Percentiles rank a stretch among this genome's conserved stretches.
Evolutionary conservation across 306 rosid species (phyloP).

Genomic region (Quercus suber): DNA sequence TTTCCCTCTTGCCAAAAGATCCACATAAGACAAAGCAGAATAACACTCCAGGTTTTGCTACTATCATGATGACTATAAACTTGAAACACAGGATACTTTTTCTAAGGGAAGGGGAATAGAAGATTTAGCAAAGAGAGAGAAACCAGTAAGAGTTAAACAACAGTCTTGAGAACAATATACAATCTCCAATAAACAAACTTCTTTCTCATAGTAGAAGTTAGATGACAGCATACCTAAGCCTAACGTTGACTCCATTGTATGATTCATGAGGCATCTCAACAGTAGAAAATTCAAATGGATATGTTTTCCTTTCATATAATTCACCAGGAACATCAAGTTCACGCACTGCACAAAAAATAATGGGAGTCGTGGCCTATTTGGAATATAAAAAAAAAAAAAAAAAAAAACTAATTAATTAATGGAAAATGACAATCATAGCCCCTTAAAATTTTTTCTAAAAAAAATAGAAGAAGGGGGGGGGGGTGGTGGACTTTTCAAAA

Average conservation of each 20-base stretch:
- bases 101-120: too few species aligned
- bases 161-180: too few species aligned
- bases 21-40: not conserved
- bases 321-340: constrained; percentile 46
- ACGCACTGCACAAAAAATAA: constrained; percentile 29
- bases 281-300: constrained; percentile 34
- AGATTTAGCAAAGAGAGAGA: too few species aligned
- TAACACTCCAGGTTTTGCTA: not conserved
- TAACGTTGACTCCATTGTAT: constrained; percentile 39
- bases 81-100: too few species aligned
- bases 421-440: constrained; percentile 1
- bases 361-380: not conserved
- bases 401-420: not conserved
- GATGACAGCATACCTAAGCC: constrained; percentile 33
- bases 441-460: not conserved
- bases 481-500: not conserved
- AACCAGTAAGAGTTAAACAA: too few species aligned
- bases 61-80: not conserved
- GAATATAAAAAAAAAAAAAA: not conserved
- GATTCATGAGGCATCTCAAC: constrained; percentile 48
- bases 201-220: not conserved
- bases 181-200: too few species aligned
- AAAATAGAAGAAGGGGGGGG: not conserved
- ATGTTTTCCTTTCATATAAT: constrained; percentile 36
- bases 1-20: not conserved